Evolutionary conservation across 1,284 basidiomycete genomes (phyloP).

Genomic region (Pascua sp.): DNA sequence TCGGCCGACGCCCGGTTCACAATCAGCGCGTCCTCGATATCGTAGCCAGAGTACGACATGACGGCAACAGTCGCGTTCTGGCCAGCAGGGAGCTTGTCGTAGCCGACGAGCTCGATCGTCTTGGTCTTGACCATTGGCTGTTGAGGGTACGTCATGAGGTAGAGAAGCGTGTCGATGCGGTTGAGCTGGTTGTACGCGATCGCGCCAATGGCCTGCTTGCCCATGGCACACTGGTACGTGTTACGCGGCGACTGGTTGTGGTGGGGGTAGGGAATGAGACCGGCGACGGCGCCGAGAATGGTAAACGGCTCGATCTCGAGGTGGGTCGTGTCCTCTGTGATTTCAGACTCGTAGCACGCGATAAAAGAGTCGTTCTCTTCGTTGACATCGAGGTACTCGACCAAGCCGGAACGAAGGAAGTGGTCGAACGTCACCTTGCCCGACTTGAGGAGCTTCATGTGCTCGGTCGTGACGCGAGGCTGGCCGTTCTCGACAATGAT

Average conservation of each 20-base stretch:
- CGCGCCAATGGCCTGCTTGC: constrained; percentile 99
- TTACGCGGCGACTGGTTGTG: constrained; percentile 99
- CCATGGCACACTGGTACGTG: constrained; percentile 99
- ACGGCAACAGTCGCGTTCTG: constrained; percentile 99
- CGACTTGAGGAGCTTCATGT: constrained; percentile 79
- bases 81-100: constrained; percentile 93
- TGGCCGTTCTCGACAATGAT: constrained; percentile 89
- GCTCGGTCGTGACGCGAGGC: constrained; percentile 74
- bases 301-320: constrained; percentile 99
- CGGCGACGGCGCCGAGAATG: constrained; percentile 93
- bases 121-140: constrained; percentile 99
- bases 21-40: constrained; percentile 98
- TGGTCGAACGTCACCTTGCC: constrained; percentile 84
- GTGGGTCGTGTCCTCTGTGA: constrained; percentile 80
- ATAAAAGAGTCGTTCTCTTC: constrained; percentile 99
- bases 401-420: constrained; percentile 89
- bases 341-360: constrained; percentile 88
- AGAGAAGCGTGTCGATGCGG: constrained; percentile 96
- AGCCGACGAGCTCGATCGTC: constrained; percentile 94
- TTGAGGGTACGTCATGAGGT: constrained; percentile 98
- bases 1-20: constrained; percentile 93
- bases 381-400: constrained; percentile 98
- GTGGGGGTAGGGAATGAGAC: constrained; percentile 97
- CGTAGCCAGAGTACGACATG: constrained; percentile 99
- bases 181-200: constrained; percentile 98